Evolutionary conservation across 2,329 filamentous ascomycete genomes (phyloP).

Genomic region (Ophiostoma ips): DNA sequence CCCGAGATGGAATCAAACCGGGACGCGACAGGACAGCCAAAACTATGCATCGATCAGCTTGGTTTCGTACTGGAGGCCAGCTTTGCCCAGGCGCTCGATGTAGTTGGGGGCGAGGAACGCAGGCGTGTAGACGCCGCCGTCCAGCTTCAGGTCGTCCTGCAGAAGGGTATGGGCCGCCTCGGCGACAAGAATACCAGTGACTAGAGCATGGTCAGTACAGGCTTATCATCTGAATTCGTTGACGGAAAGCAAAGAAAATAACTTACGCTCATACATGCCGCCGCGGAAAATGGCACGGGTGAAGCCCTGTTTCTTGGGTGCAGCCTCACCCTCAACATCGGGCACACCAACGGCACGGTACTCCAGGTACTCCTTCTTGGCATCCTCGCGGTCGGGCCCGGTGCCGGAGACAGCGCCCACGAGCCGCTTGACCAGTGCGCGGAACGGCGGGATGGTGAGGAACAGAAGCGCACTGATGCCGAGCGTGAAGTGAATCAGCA

Average conservation of each 20-base stretch:
- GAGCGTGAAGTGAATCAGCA: constrained; percentile 36
- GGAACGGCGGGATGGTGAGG: constrained; percentile 28
- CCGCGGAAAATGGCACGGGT: constrained; percentile 43
- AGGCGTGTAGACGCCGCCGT: constrained; percentile 58
- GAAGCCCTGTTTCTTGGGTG: constrained; percentile 33
- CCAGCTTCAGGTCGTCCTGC: constrained; percentile 44
- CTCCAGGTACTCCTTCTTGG: constrained; percentile 45
- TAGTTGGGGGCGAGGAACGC: constrained; percentile 55
- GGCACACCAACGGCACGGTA: constrained; percentile 51
- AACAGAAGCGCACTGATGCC: constrained; percentile 30
- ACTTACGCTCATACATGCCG: constrained; percentile 50
- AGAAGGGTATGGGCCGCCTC: constrained; percentile 53
- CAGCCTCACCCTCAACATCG: constrained; percentile 26
- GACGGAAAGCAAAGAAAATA: not conserved
- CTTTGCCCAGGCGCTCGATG: constrained; percentile 46
- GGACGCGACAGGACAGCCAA: not conserved
- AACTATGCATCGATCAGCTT: constrained; percentile 19
- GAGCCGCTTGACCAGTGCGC: constrained; percentile 28
- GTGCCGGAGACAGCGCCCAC: constrained; percentile 38
- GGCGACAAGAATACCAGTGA: constrained; percentile 50
- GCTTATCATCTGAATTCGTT: not conserved
- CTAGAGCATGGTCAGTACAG: constrained; percentile 22
- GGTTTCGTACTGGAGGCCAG: constrained; percentile 49
- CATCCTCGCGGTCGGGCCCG: constrained; percentile 37
- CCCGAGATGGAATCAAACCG: not conserved